These are phyloP conservation scores for Eustoma russellianum DNA, from an alignment of 257 asterid genomes.

Conservation along the genomic window DNA sequence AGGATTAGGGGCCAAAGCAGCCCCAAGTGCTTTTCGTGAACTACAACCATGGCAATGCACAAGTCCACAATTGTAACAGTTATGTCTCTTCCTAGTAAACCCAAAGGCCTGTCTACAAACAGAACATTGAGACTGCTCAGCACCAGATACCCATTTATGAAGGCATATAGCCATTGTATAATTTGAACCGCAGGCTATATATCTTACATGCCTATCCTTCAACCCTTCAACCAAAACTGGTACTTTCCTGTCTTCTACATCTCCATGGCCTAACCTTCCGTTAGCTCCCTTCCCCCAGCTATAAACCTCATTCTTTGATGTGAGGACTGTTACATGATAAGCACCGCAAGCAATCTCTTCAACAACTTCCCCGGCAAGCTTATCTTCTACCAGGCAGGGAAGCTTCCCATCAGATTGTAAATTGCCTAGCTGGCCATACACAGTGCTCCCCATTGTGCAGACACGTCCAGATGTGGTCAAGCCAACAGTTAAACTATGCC, in stretches of 20 bases:
- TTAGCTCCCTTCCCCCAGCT: slow-evolving; percentile 97
- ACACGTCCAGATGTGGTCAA: slow-evolving; percentile 69
- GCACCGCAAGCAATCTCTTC: slow-evolving; percentile 85
- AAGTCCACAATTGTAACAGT: slow-evolving; percentile 92
- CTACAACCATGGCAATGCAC: slow-evolving; percentile 95
- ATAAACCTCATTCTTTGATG: slow-evolving; percentile 78
- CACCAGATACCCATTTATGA: slow-evolving; percentile 87
- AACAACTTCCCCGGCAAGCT: slow-evolving; percentile 50
- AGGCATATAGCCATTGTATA: slow-evolving; percentile 76
- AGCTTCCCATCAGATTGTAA: slow-evolving; percentile 69
- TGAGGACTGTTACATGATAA: slow-evolving; percentile 72
- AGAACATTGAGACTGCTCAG: slow-evolving; percentile 92
- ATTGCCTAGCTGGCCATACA: slow-evolving; percentile 88
- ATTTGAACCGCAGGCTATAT: slow-evolving; percentile 84
- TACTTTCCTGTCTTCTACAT: slow-evolving; percentile 71
- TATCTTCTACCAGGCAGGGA: slow-evolving; percentile 72
- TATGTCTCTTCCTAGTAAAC: slow-evolving; percentile 86
- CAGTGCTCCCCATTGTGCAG: slow-evolving; percentile 89
- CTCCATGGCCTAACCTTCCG: slow-evolving; percentile 95
- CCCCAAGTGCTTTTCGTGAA: slow-evolving; percentile 70
- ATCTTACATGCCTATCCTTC: slow-evolving; percentile 82
- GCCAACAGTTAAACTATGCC: slow-evolving; percentile 81
- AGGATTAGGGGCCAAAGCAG: slow-evolving; percentile 92
- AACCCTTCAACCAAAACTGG: slow-evolving; percentile 74
- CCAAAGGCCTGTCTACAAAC: slow-evolving; percentile 92